Evolutionary conservation across 495 filamentous ascomycete species (phyloP), one percentile per base, ranked within the genome.

Genomic region (Penicillium manginii): DNA sequence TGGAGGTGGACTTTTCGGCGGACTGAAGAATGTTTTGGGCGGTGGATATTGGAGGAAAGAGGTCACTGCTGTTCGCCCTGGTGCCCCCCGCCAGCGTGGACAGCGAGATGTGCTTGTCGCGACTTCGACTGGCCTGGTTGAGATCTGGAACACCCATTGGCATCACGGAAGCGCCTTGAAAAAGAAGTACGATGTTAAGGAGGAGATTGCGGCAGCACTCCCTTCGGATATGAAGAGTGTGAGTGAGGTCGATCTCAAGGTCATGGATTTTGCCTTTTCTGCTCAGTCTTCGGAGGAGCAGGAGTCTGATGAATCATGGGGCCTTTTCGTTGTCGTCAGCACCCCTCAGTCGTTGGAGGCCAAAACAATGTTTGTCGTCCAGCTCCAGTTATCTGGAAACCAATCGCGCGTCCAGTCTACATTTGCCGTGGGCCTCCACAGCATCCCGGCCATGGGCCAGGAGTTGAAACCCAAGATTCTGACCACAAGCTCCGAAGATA

Each of bases 61-160:
- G 52, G 83, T 96, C 54, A 88, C 85, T 46, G 90, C 92, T 26
- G 85, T 93, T 39, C 83, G 83, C 53, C 84, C 90, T 1, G 88
- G 88, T 29, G 78, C 75, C 37, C 86, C 88, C 18, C 78, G 79
- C 21, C 85, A 86, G 53, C 83, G 91, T 65, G 93, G 93, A 4
- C 92, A 98, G 72, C 86, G 93, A 65, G 88, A 93, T 63, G 81
- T 96, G 22, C 80, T 96, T 23, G 84, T 92, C 57, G 86, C 85
- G 29, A 92, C 91, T 11, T 80, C 85, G 5, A 84, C 85, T 42
- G 92, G 91, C 19, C 74, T 84, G 29, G 71, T 98, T 14, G 87
- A 94, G 56, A 81, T 87, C 11, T 98, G 94, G 94, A 88, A 90
- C 66, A 80, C 96, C 4, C 91, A 91, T 65, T 88, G 92, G 71